These are phyloP conservation scores for Herpetomonas tarakana DNA, from an alignment of 208 protist genomes.

Conservation along the genomic window DNA sequence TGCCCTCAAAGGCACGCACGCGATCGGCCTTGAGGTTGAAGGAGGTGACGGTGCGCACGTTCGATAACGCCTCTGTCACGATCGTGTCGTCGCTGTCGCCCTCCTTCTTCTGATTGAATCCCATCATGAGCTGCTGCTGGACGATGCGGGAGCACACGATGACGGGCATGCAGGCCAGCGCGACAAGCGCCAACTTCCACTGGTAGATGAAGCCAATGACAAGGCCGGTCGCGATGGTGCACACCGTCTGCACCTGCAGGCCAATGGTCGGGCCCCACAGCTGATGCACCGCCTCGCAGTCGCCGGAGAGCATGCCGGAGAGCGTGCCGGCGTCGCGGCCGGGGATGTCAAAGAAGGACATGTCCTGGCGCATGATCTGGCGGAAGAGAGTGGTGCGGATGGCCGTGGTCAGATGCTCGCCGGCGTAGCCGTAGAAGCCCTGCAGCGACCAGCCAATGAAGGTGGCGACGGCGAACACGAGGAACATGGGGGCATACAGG, in stretches of 20 bases:
- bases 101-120: slow-evolving; percentile 37
- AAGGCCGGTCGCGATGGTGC: slow-evolving; percentile 45
- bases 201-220: slow-evolving; percentile 63
- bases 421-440: slow-evolving; percentile 69
- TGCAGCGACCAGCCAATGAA: slow-evolving; percentile 59
- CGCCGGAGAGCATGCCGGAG: slow-evolving; percentile 70
- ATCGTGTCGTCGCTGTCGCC: slow-evolving; percentile 51
- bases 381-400: slow-evolving; percentile 60
- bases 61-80: slow-evolving; percentile 69
- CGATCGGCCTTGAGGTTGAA: slow-evolving; percentile 65
- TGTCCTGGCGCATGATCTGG: slow-evolving; percentile 76
- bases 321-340: slow-evolving; percentile 67
- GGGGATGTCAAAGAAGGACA: slow-evolving; percentile 82
- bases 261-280: slow-evolving; percentile 71
- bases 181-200: slow-evolving; percentile 73
- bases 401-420: slow-evolving; percentile 61
- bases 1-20: slow-evolving; percentile 17
- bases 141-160: slow-evolving; percentile 29
- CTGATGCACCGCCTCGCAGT: slow-evolving; percentile 79
- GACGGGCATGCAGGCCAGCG: slow-evolving; percentile 56
- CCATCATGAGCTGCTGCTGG: slow-evolving; percentile 47
- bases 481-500: slow-evolving; percentile 49
- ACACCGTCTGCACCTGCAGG: slow-evolving; percentile 47
- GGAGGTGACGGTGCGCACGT: slow-evolving; percentile 74
- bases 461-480: slow-evolving; percentile 27